Evolutionary conservation across 495 filamentous ascomycete species (phyloP), one percentile per base, ranked within the genome.

Genomic region (Penicillium steckii): DNA sequence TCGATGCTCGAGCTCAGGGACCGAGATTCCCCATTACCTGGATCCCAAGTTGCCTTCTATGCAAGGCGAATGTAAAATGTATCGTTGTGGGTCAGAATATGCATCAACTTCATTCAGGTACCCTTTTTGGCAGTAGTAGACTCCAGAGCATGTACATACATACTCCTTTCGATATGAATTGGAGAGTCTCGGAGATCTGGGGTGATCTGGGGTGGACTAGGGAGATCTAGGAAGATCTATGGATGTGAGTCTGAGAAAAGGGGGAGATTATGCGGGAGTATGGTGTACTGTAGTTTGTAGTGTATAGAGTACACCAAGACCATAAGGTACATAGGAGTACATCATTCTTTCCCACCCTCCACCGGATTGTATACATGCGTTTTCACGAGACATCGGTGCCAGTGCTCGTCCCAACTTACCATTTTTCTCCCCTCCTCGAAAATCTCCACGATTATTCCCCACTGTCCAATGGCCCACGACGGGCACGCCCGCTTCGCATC

Each of bases 31-130:
- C 62, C 52, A 47, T 52, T 63, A 57, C 62, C 60, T 53, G 62
- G 57, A 55, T 61, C 9, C 9, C 42, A 27, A 43, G 45, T 64
- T 59, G 55, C 52, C 47, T 64, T 44, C 47, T 54, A 66, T 61
- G 63, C 61, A 66, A 66, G 57, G 63, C 29, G 53, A 42, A 61
- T 46, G 57, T 55, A 51, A 18, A n/a, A n/a, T n/a, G n/a, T n/a
- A 43, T 27, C 10, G 33, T 22, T 29, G 44, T 56, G 46, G 56
- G 25, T 17, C 44, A 15, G 35, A 21, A 13, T 37, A 15, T 66
- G 52, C 46, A 27, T 27, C 25, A 35, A 22, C 23, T 55, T 62
- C 46, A 56, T 55, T 61, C 62, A 63, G 60, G 53, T 63, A 61
- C 62, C 56, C 50, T 56, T 56, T 46, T 41, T 32, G n/a, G n/a